phyloP scores from a whole-genome alignment of 2,329 filamentous ascomycete species.

The Colletotrichum liriopes region DNA sequence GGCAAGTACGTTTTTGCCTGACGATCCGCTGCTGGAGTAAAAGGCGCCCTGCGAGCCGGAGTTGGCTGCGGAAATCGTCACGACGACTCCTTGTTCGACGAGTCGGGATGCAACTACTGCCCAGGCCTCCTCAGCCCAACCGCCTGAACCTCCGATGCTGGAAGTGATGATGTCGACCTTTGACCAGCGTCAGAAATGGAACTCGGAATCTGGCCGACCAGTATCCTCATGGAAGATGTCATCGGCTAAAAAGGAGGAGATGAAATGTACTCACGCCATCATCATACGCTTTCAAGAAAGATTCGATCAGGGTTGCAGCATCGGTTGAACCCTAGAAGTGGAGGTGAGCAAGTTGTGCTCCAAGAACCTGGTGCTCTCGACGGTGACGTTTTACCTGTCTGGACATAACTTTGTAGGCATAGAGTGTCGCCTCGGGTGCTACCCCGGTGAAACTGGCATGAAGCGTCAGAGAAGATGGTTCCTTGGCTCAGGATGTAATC shows the following conservation, averaged over 20 bases:
- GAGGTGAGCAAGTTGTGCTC: neutral
- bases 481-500: no score
- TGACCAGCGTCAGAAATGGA: neutral
- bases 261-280: slow-evolving; percentile 48
- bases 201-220: neutral
- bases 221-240: neutral
- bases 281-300: slow-evolving; percentile 54
- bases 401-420: slow-evolving; percentile 50
- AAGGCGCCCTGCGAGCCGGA: slow-evolving; percentile 65
- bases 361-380: neutral
- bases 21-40: slow-evolving; percentile 58
- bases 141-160: slow-evolving; percentile 56
- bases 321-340: slow-evolving; percentile 24
- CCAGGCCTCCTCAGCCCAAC: slow-evolving; percentile 60
- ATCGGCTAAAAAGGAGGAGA: rapidly evolving
- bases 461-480: neutral
- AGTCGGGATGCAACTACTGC: slow-evolving; percentile 58
- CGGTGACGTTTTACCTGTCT: neutral
- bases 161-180: slow-evolving; percentile 59
- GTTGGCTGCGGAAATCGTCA: slow-evolving; percentile 68
- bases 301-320: slow-evolving; percentile 49
- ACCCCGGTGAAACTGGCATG: slow-evolving; percentile 45
- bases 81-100: slow-evolving; percentile 63
- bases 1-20: slow-evolving; percentile 59
- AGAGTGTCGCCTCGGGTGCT: slow-evolving; percentile 49